A percentile compares a stretch with the other conserved stretches of the same genome.
Evolutionary conservation across 768 basidiomycete species (phyloP).

Genomic region (Gymnopilus dilepis): DNA sequence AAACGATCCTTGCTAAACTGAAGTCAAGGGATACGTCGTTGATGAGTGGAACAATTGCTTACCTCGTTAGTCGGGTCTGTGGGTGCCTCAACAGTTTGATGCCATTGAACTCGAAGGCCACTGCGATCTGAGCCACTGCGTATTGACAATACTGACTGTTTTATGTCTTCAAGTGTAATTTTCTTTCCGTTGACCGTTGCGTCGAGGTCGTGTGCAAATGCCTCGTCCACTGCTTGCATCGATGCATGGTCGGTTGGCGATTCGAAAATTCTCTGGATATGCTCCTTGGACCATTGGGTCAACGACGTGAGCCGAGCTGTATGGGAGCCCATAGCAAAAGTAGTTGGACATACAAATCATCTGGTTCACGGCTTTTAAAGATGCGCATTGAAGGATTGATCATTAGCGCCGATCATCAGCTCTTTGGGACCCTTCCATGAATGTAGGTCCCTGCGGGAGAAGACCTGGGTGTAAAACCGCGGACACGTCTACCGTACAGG

Average conservation of each 20-base stretch:
- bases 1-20: conserved; percentile 49
- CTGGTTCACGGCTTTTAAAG: too few relatives aligned
- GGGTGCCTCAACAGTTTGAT: conserved; percentile 48
- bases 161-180: conserved; percentile 45
- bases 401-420: background rate
- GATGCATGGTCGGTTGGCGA: conserved; percentile 48
- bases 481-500: background rate
- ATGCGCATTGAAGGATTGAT: too few relatives aligned
- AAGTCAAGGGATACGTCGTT: background rate
- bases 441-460: background rate
- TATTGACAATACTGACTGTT: conserved; percentile 47
- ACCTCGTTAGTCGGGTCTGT: conserved; percentile 50
- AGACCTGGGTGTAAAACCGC: background rate
- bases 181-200: conserved; percentile 51
- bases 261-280: conserved; percentile 57
- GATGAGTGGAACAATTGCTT: conserved; percentile 24
- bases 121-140: conserved; percentile 38
- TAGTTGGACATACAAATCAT: too few relatives aligned
- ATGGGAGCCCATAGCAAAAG: background rate
- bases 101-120: conserved; percentile 56
- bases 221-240: conserved; percentile 46
- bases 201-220: conserved; percentile 47
- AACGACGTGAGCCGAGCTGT: conserved; percentile 42
- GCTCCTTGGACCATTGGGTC: conserved; percentile 54
- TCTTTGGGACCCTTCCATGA: background rate